These are phyloP conservation scores for Hypocreales sp. DNA, from an alignment of 2,329 filamentous ascomycete genomes.

Conservation along the genomic window DNA sequence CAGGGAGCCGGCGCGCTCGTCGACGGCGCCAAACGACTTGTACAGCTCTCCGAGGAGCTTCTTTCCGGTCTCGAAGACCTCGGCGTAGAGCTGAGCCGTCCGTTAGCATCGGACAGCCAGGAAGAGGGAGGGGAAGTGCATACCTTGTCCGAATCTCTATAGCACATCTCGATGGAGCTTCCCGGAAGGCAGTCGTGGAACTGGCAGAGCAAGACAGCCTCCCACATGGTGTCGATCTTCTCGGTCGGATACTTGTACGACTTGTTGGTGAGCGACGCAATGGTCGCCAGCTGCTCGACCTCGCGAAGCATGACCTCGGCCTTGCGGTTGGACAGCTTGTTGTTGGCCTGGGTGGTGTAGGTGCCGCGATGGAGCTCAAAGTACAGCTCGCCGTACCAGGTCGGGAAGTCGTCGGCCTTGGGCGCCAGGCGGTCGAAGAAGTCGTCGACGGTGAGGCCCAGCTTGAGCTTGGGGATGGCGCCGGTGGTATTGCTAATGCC, in stretches of 20 bases:
- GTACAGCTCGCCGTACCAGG: conserved; percentile 97
- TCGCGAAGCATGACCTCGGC: conserved; percentile 76
- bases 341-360: conserved; percentile 94
- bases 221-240: conserved; percentile 94
- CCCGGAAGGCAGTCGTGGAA: conserved; percentile 97
- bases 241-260: conserved; percentile 84
- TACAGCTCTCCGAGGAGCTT: conserved; percentile 57
- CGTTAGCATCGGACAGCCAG: conserved; percentile 8
- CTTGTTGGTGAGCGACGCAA: conserved; percentile 59
- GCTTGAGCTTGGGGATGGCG: conserved; percentile 64
- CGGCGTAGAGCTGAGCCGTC: conserved; percentile 51
- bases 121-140: conserved; percentile 6
- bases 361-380: conserved; percentile 95
- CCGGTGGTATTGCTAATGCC: conserved; percentile 82
- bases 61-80: conserved; percentile 65
- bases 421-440: conserved; percentile 80
- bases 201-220: conserved; percentile 77
- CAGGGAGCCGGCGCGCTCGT: conserved; percentile 22
- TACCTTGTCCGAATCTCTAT: conserved; percentile 80
- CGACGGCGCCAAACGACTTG: conserved; percentile 46
- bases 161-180: conserved; percentile 94
- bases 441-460: conserved; percentile 82
- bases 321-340: conserved; percentile 85
- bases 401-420: conserved; percentile 66
- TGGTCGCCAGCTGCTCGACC: conserved; percentile 73